Evolutionary conservation across 352 stramenopile genomes (phyloP).

Genomic region (Blastocystis sp.): DNA sequence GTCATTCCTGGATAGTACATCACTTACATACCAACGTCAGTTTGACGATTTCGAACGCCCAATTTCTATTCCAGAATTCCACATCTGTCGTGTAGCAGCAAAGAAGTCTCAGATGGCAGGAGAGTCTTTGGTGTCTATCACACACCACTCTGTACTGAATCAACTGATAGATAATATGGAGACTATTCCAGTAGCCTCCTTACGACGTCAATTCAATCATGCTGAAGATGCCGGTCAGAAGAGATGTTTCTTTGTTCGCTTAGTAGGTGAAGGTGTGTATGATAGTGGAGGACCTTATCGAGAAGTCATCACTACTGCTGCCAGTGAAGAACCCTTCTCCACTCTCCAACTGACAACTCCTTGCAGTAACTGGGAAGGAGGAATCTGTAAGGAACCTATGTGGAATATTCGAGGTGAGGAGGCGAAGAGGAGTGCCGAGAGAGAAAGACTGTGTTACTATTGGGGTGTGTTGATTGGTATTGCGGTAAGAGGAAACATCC

Average conservation of each 20-base stretch:
- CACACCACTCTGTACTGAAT: conserved; percentile 9
- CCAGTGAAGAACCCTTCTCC: not conserved
- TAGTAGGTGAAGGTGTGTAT: conserved; percentile 62
- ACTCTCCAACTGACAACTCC: not conserved
- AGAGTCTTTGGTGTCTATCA: not conserved
- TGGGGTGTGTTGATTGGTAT: conserved; percentile 54
- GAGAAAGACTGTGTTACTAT: conserved; percentile 13
- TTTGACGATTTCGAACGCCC: conserved; percentile 19
- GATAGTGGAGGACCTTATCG: conserved; percentile 59
- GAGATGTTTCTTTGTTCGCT: conserved; percentile 53
- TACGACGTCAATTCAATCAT: conserved; percentile 45
- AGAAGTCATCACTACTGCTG: conserved; percentile 43
- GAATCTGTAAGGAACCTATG: not conserved
- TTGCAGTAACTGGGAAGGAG: conserved; percentile 9
- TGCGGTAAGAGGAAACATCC: not conserved
- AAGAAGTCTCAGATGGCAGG: not conserved
- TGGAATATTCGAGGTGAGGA: not conserved
- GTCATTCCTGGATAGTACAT: not conserved
- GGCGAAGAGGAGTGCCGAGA: not conserved
- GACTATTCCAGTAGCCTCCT: not conserved
- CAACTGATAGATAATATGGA: conserved; percentile 40
- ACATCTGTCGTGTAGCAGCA: conserved; percentile 32
- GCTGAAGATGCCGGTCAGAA: conserved; percentile 66
- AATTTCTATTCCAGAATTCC: conserved; percentile 45
- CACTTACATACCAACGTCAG: not conserved